These are phyloP conservation scores for Psophocarpus tetragonolobus DNA, from an alignment of 306 rosid genomes.

Conservation along the genomic window DNA sequence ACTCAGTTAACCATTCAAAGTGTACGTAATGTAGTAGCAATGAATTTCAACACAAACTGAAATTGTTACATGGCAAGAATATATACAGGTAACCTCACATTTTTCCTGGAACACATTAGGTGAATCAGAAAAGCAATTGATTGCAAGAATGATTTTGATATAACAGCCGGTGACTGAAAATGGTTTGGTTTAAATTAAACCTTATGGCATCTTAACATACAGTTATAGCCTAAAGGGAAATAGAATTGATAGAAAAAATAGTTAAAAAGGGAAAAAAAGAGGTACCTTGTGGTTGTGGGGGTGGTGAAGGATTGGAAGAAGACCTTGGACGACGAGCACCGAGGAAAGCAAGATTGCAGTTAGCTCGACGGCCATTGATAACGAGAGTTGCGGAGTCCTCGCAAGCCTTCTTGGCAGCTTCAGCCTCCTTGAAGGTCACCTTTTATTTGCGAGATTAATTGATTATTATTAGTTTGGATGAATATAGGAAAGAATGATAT, in stretches of 20 bases:
- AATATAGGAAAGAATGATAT: neutral
- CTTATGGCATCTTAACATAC: too few relatives aligned
- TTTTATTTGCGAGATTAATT: neutral
- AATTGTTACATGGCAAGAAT: neutral
- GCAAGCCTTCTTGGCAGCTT: conserved; percentile 87
- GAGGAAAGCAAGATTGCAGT: conserved; percentile 79
- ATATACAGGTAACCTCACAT: too few relatives aligned
- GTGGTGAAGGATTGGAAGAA: conserved; percentile 45
- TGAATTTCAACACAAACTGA: neutral
- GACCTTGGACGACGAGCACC: conserved; percentile 75
- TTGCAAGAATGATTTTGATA: too few relatives aligned
- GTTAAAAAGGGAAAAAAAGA: neutral
- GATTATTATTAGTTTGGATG: neutral
- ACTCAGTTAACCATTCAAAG: neutral
- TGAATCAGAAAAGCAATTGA: too few relatives aligned
- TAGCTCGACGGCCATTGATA: conserved; percentile 85
- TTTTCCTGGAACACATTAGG: too few relatives aligned
- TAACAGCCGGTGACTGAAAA: too few relatives aligned
- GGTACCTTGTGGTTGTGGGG: conserved; percentile 53
- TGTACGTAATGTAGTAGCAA: neutral
- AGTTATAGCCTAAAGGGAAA: too few relatives aligned
- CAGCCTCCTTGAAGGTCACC: conserved; percentile 85
- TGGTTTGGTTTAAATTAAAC: too few relatives aligned
- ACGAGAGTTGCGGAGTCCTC: conserved; percentile 64
- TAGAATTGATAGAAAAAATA: too few relatives aligned